Base-by-base conservation (phyloP, 768 basidiomycete species). In the Termitomyces sp. region DNA sequence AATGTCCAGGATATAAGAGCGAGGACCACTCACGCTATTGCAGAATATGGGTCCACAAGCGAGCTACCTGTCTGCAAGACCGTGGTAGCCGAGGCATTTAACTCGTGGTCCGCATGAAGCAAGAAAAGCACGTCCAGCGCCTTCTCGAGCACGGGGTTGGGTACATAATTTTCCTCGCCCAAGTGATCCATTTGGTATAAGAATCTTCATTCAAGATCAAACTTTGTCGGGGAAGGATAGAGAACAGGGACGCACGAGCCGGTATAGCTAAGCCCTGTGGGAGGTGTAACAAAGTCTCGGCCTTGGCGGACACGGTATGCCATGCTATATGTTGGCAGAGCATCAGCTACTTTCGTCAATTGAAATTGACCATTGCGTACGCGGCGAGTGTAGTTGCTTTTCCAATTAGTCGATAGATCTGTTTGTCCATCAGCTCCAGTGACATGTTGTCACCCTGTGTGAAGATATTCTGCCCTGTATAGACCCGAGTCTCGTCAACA, bases 261-360 rank as follows among this genome's bases (percentile, higher is more conserved):
- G 3, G 92, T 83, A 62, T 94, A 94, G 64, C 84, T 88, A 50
- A 93, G 76, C 0, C 88, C 89, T 0, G 84, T 82, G 6, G 91
- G 92, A 3, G 93, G 91, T 0, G 78, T 80, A 17, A 94, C 90
- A 64, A 96, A 95, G 47, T 89, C 84, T 55, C 93, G 80, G 35
- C 93, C 93, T 73, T 93, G 91, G 40, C 93, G 87, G 34, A 95
- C 81, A 30, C 93, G 90, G 68, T 94, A 96, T 0, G 93, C 93
- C 92, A 95, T 94, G 2, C 88, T 89, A 17, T 5, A 44, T 35
- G 26, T 21, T 4, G 2, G 35, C 19, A 38, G 9, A 50, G n/a
- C n/a, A 37, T 38, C 9, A 50, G 24, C 10, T 19, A n/a, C 14
- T 38, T n/a, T 15, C 30, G 26, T 37, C 53, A 32, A 53, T 2